These are phyloP conservation scores for Gamsiella multidivaricata DNA, from an alignment of 192 early-diverging fungal species.

Conservation along the genomic window DNA sequence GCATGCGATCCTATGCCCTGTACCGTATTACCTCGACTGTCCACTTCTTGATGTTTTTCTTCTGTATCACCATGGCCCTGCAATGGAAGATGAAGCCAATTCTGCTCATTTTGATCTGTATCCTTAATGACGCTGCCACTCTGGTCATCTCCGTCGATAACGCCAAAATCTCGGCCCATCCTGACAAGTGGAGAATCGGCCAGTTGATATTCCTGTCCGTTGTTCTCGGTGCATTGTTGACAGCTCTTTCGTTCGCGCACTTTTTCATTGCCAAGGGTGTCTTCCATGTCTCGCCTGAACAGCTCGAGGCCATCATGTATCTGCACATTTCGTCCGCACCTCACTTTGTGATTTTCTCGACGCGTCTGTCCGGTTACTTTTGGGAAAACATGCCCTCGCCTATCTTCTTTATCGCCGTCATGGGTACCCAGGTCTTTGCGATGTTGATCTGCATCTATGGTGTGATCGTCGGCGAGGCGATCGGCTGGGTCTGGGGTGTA, in stretches of 20 bases:
- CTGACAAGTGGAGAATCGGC: constrained; percentile 97
- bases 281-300: constrained; percentile 60
- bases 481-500: constrained; percentile 82
- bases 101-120: constrained; percentile 89
- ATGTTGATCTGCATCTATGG: constrained; percentile 83
- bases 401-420: constrained; percentile 85
- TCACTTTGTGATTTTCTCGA: constrained; percentile 97
- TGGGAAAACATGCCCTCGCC: constrained; percentile 88
- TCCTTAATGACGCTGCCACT: constrained; percentile 92
- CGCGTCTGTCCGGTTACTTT: constrained; percentile 85
- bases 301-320: constrained; percentile 93
- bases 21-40: constrained; percentile 97
- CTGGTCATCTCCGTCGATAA: constrained; percentile 96
- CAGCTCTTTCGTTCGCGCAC: constrained; percentile 82
- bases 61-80: constrained; percentile 85
- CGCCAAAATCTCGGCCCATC: constrained; percentile 88
- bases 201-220: constrained; percentile 88
- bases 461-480: constrained; percentile 69
- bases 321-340: constrained; percentile 91
- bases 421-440: constrained; percentile 93
- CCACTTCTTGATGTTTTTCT: constrained; percentile 97
- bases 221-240: constrained; percentile 80
- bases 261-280: constrained; percentile 84
- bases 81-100: constrained; percentile 85
- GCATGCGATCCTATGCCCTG: constrained; percentile 93